Base-by-base conservation (phyloP, 1,284 basidiomycete species). In the Heterobasidion irregulare region DNA sequence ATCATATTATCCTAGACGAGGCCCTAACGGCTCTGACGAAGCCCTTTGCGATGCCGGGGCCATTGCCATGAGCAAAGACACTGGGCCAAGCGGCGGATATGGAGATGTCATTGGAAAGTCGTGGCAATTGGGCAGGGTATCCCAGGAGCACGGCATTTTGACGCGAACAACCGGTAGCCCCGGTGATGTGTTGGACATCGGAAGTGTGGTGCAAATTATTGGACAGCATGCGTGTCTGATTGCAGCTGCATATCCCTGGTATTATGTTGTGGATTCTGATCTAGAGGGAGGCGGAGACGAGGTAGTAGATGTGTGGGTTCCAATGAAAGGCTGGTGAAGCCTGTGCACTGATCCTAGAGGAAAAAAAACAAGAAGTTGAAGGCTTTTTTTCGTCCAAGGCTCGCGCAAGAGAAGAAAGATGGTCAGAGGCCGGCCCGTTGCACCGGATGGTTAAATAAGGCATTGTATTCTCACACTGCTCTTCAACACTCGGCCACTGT, bases 291-390 rank as follows among this genome's bases (percentile, higher is more conserved):
- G 76, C 46, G 62, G 70, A 59, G 70, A 75, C 50, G 73, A 71
- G 50, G 85, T 94, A 9, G 82, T 86, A 16, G 92, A 94, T 69
- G 75, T 94, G 41, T 94, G 92, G 92, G 84, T 92, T 36, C 83
- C 91, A 8, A 93, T 91, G 89, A 94, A 93, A 71, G 90, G 89
- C 0, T 94, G 92, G 92, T 94, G 58, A 47, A 16, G 26, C 6
- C 26, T 26, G 26, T 26, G 26, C 4, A 8, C 10, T 41, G 38
- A 41, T 41, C 10, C 10, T 41, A 41, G 38, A 41, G n/a, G 38
- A 3, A 41, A 45, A 45, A 6, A 8, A 45, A 45, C 12, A 13
- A 45, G 15, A 45, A n/a, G 26, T 26, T 26, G 26, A 26, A 26
- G 5, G 26, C 26, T 26, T 26, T 26, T 26, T 26, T 26, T 26